Evolutionary conservation across 2,329 filamentous ascomycete genomes (phyloP).

Genomic region (Fusarium poae): DNA sequence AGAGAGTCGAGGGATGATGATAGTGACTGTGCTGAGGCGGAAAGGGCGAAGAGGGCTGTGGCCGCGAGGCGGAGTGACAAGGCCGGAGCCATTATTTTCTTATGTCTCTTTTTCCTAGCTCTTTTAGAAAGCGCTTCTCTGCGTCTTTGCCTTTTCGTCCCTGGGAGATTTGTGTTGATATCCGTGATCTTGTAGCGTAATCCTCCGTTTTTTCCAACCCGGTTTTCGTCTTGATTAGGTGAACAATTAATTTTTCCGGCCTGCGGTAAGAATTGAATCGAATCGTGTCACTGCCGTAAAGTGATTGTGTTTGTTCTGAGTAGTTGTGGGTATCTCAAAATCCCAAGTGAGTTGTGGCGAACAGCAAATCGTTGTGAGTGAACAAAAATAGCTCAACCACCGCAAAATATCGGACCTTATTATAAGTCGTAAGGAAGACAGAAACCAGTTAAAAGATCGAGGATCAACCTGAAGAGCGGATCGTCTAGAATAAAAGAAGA

Average conservation of each 20-base stretch:
- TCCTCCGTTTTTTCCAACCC: slow-evolving; percentile 10
- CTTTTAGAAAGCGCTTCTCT: slow-evolving; percentile 3
- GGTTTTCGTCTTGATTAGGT: slow-evolving; percentile 5
- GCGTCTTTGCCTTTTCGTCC: slow-evolving; percentile 6
- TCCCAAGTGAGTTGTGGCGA: slow-evolving; percentile 9
- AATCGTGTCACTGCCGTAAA: slow-evolving; percentile 17
- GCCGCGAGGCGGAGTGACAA: slow-evolving; percentile 36
- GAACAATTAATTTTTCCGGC: slow-evolving; percentile 34
- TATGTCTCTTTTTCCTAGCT: slow-evolving; percentile 13
- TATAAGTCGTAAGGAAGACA: slow-evolving; percentile 26
- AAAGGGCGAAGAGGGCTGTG: slow-evolving; percentile 38
- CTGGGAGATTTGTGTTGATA: slow-evolving; percentile 12
- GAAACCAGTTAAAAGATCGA: slow-evolving; percentile 30
- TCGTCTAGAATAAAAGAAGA: slow-evolving; percentile 30
- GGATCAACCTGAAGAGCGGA: slow-evolving; percentile 33
- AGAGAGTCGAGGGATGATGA: slow-evolving; percentile 27
- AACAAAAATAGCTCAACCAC: slow-evolving; percentile 23
- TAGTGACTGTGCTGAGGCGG: slow-evolving; percentile 31
- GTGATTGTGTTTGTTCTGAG: slow-evolving; percentile 11
- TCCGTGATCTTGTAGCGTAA: slow-evolving; percentile 16
- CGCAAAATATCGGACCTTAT: slow-evolving; percentile 18
- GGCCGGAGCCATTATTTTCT: slow-evolving; percentile 42
- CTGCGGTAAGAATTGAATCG: slow-evolving; percentile 37
- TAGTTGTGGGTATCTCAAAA: slow-evolving; percentile 34
- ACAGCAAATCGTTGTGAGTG: slow-evolving; percentile 7